Evolutionary conservation across 1,139 yeast genomes (phyloP).

Genomic region (Sugiyamaella sp.): DNA sequence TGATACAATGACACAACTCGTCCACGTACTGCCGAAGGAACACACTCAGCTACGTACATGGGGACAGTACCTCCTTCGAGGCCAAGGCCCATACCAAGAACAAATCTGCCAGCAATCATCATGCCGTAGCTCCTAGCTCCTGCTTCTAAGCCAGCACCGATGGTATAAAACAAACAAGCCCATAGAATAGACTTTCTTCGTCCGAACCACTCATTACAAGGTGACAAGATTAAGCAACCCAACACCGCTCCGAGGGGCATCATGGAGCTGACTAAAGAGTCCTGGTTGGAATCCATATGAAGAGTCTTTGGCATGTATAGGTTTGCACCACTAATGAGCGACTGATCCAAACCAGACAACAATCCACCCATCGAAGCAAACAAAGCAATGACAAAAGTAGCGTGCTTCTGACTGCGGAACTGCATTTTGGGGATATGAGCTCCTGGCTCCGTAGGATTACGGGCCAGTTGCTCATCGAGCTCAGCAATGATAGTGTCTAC

Average conservation of each 20-base stretch:
- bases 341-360: constrained; percentile 61
- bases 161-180: constrained; percentile 58
- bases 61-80: constrained; percentile 65
- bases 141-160: constrained; percentile 59
- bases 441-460: constrained; percentile 15
- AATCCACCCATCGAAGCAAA: constrained; percentile 64
- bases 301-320: constrained; percentile 53
- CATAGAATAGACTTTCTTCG: constrained; percentile 55
- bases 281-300: constrained; percentile 47
- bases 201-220: constrained; percentile 50
- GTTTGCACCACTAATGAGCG: constrained; percentile 61
- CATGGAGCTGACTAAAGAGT: constrained; percentile 51
- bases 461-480: constrained; percentile 24
- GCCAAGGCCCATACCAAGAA: constrained; percentile 62
- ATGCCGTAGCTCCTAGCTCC: constrained; percentile 49
- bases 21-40: constrained; percentile 58
- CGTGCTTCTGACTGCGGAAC: constrained; percentile 50
- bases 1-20: constrained; percentile 59
- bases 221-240: constrained; percentile 37
- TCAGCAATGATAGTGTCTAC: constrained; percentile 45
- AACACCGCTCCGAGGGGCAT: constrained; percentile 61
- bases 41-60: constrained; percentile 59
- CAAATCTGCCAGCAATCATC: constrained; percentile 59
- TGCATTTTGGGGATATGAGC: constrained; percentile 23
- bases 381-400: constrained; percentile 52